phyloP scores from a whole-genome alignment of 768 basidiomycete species.

The Tylopilus plumbeoviolaceoides region DNA sequence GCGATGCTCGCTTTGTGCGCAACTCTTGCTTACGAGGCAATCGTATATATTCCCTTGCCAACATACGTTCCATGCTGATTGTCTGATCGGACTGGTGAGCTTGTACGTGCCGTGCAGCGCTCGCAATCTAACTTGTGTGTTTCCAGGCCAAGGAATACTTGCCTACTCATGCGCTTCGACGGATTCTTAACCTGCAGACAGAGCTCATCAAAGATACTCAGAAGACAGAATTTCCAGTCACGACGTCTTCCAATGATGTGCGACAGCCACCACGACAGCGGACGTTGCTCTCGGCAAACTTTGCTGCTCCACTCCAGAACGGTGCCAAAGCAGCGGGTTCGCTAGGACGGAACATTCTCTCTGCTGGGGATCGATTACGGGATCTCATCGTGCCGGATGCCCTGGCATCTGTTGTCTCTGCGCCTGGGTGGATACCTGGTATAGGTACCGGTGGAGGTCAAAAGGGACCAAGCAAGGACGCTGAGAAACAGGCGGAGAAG shows the following conservation, averaged over 20 bases:
- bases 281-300: constrained; percentile 72
- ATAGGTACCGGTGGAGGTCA: constrained; percentile 49
- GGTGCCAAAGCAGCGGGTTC: constrained; percentile 62
- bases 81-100: constrained; percentile 88
- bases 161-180: constrained; percentile 74
- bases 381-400: constrained; percentile 95
- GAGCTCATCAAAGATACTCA: constrained; percentile 65
- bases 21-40: constrained; percentile 76
- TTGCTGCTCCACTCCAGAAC: constrained; percentile 56
- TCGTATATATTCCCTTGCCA: constrained; percentile 99
- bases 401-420: constrained; percentile 76
- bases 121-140: background rate
- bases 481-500: constrained; percentile 62
- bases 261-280: constrained; percentile 54
- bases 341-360: constrained; percentile 75
- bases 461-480: constrained; percentile 43
- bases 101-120: background rate
- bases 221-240: constrained; percentile 31
- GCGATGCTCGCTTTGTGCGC: constrained; percentile 77
- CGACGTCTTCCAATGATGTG: constrained; percentile 31
- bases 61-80: constrained; percentile 97
- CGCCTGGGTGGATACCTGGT: constrained; percentile 74
- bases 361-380: constrained; percentile 83
- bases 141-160: constrained; percentile 87
- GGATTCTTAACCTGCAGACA: constrained; percentile 81